phyloP scores from a whole-genome alignment of 176 grass and related monocot genomes.

The Triticum monococcum region DNA sequence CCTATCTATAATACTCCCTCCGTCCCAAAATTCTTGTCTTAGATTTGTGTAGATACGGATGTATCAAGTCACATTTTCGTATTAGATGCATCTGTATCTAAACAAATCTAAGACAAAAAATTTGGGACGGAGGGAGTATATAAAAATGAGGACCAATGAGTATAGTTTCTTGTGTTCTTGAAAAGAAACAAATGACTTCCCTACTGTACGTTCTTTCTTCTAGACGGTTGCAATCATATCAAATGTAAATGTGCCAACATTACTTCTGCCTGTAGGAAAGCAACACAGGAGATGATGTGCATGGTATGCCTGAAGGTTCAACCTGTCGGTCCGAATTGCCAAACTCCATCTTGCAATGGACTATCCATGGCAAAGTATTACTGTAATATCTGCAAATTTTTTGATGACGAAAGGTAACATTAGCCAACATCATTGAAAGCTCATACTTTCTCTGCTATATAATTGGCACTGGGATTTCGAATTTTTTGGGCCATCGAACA shows the following conservation, averaged over 20 bases:
- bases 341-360: conserved; percentile 66
- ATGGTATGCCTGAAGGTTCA: conserved; percentile 92
- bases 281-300: conserved; percentile 97
- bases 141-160: conserved; percentile 7
- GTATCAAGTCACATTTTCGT: no score
- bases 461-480: not conserved
- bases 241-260: conserved; percentile 12
- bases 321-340: conserved; percentile 77
- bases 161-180: not conserved
- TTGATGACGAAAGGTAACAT: conserved; percentile 98
- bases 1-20: not conserved
- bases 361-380: conserved; percentile 95
- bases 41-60: no score
- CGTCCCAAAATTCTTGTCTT: no score
- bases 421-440: not conserved
- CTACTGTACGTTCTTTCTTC: conserved; percentile 13
- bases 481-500: conserved; percentile 13
- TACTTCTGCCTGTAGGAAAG: conserved; percentile 69
- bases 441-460: not conserved
- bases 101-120: no score
- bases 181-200: not conserved
- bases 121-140: not conserved
- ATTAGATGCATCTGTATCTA: no score
- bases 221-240: conserved; percentile 7
- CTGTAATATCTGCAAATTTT: conserved; percentile 98